These are phyloP conservation scores for Verticillium isaacii DNA, from an alignment of 2,329 filamentous ascomycete species.

Conservation along the genomic window DNA sequence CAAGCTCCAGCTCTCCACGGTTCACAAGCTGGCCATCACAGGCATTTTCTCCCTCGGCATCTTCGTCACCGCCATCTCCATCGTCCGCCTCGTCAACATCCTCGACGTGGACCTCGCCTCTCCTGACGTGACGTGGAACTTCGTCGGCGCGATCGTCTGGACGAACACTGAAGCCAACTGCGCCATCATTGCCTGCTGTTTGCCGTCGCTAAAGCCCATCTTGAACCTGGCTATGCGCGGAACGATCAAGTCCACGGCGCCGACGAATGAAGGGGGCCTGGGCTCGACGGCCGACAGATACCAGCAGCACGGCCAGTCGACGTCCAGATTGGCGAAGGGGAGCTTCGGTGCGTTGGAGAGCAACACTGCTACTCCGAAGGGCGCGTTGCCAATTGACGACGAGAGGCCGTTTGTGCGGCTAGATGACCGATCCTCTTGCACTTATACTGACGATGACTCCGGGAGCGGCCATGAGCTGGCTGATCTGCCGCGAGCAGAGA, in stretches of 20 bases:
- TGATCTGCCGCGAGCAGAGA: not conserved
- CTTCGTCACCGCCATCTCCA: conserved; percentile 15
- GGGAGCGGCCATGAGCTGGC: not conserved
- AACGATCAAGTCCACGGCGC: not conserved
- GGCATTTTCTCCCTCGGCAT: conserved; percentile 19
- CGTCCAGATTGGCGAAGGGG: not conserved
- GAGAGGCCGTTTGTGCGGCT: conserved; percentile 1
- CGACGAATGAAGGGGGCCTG: not conserved
- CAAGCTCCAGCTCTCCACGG: conserved; percentile 16
- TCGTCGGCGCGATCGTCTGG: conserved; percentile 16
- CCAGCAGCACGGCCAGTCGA: not conserved
- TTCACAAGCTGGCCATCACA: conserved; percentile 17
- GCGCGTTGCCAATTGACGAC: not conserved
- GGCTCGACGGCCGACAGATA: not conserved
- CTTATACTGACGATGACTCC: not conserved
- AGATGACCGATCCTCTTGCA: not conserved
- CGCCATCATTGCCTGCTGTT: conserved; percentile 13
- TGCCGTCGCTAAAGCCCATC: conserved; percentile 2
- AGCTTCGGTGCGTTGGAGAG: not conserved
- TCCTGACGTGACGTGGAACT: conserved; percentile 21
- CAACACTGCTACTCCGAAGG: not conserved
- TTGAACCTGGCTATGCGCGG: not conserved
- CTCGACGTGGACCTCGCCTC: conserved; percentile 8
- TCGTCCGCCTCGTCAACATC: conserved; percentile 10
- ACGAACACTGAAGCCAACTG: conserved; percentile 17